Base-by-base conservation (phyloP, 1,284 basidiomycete genomes). In the Boletus smithii region DNA sequence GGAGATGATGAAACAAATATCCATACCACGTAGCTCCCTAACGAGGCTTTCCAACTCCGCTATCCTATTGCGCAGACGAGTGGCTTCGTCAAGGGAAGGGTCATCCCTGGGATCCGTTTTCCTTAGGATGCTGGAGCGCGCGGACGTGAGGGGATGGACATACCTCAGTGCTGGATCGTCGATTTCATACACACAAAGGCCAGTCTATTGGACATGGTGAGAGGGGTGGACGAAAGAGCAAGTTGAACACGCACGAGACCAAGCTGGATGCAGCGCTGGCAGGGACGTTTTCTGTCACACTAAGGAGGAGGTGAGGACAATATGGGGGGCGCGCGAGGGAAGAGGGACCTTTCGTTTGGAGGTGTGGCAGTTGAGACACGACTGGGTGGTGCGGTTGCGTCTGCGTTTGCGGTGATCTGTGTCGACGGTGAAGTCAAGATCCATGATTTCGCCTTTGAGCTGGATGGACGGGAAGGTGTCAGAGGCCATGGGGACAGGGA, bases 101-200 rank as follows among this genome's bases (percentile, higher is more conserved):
- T 92, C 88, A 62, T 91, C 87, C 66, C 89, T 91, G 66, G 37
- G 46, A 44, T 30, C 14, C n/a, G 44, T 29, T 42, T 45, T 18
- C 47, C 45, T 55, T 33, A 55, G 53, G 24, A 49, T 17, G 29
- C n/a, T 14, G 42, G 4, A 11, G 5, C 8, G 18, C 27, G 44
- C 27, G 46, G 38, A 44, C 35, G 36, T 36, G 22, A 30, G 52
- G 31, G n/a, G 11, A 20, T 7, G 42, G 35, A 48, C 79, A 58
- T 58, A 89, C 88, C 86, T 77, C 44, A 89, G 73, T 9, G 86
- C 81, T 11, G 88, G 85, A 68, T 94, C 91, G 65, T 93, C 91
- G 49, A 93, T 88, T 63, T 94, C 91, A 59, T 94, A 94, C 0
- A 94, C 91, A 64, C 91, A 94, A 16, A 92, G 83, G 32, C 91